Evolutionary conservation across 2,329 filamentous ascomycete genomes (phyloP).

Genomic region (Teratosphaeria gauchensis): DNA sequence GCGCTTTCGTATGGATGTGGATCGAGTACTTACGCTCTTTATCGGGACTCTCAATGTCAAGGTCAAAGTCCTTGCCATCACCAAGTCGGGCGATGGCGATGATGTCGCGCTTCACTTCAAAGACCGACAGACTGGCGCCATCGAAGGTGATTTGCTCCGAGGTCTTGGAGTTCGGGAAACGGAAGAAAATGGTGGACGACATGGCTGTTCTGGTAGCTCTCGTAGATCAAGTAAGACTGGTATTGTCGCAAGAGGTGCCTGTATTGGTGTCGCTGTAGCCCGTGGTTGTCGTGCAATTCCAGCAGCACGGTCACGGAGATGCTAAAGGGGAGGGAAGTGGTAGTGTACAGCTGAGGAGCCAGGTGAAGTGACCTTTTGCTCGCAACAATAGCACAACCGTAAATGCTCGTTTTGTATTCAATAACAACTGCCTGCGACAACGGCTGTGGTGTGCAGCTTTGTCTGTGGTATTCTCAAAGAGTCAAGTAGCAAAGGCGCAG

Average conservation of each 20-base stretch:
- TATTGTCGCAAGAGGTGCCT: not conserved
- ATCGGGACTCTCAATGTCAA: conserved; percentile 89
- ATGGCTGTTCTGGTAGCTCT: conserved; percentile 45
- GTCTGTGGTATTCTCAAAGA: conserved; percentile 1
- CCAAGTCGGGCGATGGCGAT: conserved; percentile 89
- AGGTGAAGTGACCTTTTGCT: conserved; percentile 9
- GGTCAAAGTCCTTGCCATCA: conserved; percentile 92
- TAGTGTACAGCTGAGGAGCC: conserved; percentile 19
- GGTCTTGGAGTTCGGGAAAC: conserved; percentile 98
- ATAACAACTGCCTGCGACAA: conserved; percentile 22
- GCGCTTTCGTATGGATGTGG: not conserved
- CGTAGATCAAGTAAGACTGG: not conserved
- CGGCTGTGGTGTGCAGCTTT: conserved; percentile 4
- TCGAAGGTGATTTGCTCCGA: conserved; percentile 91
- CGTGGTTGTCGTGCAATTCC: not conserved
- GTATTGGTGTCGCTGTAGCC: not conserved
- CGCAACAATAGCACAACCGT: conserved; percentile 18
- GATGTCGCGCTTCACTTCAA: conserved; percentile 97
- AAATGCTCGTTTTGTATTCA: conserved; percentile 20
- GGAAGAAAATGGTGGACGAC: conserved; percentile 98
- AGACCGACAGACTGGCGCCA: conserved; percentile 94
- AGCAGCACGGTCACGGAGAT: conserved; percentile 2
- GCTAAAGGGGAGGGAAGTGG: conserved; percentile 4
- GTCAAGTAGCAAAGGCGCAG: not conserved
- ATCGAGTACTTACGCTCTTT: conserved; percentile 21